Evolutionary conservation across 768 basidiomycete genomes (phyloP).

Genomic region (Fomitopsis serialis): DNA sequence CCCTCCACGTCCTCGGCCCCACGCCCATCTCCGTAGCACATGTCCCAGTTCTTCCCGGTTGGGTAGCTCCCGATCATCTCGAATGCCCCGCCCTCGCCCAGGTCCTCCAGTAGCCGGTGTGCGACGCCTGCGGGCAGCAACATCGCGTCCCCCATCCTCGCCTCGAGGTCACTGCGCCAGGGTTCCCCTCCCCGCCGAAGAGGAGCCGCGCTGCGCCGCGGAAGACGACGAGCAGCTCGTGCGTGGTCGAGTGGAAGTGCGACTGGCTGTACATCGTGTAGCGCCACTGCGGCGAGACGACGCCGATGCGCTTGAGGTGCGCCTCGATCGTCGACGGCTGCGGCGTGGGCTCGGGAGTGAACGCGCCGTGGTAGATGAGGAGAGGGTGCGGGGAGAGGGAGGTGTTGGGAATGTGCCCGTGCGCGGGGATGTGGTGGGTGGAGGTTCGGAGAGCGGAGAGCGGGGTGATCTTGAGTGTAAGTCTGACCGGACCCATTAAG

Average conservation of each 20-base stretch:
- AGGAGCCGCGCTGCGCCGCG: constrained; percentile 30
- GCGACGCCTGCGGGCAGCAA: constrained; percentile 37
- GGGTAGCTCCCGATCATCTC: constrained; percentile 39
- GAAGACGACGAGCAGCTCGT: constrained; percentile 34
- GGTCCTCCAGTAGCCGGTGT: constrained; percentile 30
- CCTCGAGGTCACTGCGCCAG: constrained; percentile 25
- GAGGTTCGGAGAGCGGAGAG: constrained; percentile 22
- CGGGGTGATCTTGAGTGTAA: constrained; percentile 12
- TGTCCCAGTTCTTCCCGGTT: constrained; percentile 30
- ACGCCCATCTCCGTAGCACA: constrained; percentile 33
- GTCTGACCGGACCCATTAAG: no score
- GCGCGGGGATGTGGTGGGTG: constrained; percentile 27
- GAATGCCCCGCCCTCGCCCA: constrained; percentile 20
- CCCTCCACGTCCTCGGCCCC: constrained; percentile 21
- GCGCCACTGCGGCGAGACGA: constrained; percentile 35
- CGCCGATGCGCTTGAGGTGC: constrained; percentile 28
- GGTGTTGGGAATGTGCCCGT: constrained; percentile 32
- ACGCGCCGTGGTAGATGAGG: constrained; percentile 32
- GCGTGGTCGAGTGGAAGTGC: constrained; percentile 39
- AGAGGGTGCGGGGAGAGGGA: constrained; percentile 30
- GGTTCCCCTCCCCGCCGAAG: constrained; percentile 36
- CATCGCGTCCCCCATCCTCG: constrained; percentile 34
- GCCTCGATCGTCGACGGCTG: constrained; percentile 25
- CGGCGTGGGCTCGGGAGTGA: constrained; percentile 14
- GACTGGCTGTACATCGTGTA: constrained; percentile 36